A percentile compares a stretch with the other conserved stretches of the same genome.
phyloP scores from a whole-genome alignment of 2,329 filamentous ascomycete species.

The Fusarium sp. region DNA sequence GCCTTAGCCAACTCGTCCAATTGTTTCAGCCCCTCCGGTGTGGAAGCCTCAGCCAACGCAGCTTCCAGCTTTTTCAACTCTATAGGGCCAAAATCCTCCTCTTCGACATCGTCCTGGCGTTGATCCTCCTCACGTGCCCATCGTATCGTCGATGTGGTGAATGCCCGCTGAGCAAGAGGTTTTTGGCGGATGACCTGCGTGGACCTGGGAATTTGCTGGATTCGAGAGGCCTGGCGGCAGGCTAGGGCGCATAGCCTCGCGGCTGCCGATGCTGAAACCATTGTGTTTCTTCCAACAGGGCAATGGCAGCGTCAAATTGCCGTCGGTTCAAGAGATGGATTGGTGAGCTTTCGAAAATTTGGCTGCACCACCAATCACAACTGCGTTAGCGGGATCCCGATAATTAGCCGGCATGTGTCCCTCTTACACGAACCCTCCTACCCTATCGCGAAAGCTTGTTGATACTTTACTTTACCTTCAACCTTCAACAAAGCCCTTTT shows the following conservation, averaged over 20 bases:
- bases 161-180: conserved; percentile 40
- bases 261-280: conserved; percentile 54
- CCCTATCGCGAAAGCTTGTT: conserved; percentile 9
- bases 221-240: conserved; percentile 47
- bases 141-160: conserved; percentile 49
- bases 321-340: conserved; percentile 32
- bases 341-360: conserved; percentile 49
- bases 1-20: conserved; percentile 51
- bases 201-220: conserved; percentile 37
- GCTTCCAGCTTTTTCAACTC: conserved; percentile 48
- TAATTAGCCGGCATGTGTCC: conserved; percentile 37
- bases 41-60: conserved; percentile 45
- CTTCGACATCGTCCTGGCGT: conserved; percentile 37
- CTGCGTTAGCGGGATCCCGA: conserved; percentile 30
- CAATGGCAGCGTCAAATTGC: conserved; percentile 40
- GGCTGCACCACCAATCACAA: conserved; percentile 35
- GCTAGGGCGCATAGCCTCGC: conserved; percentile 51
- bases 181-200: conserved; percentile 42
- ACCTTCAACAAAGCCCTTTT: background rate
- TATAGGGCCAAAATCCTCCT: conserved; percentile 42
- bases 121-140: conserved; percentile 39
- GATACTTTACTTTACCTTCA: background rate
- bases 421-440: conserved; percentile 19
- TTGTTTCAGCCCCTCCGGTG: conserved; percentile 48
- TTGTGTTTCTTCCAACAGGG: conserved; percentile 42